Evolutionary conservation across 1,284 basidiomycete species (phyloP).

Genomic region (Heliocybe sulcata): DNA sequence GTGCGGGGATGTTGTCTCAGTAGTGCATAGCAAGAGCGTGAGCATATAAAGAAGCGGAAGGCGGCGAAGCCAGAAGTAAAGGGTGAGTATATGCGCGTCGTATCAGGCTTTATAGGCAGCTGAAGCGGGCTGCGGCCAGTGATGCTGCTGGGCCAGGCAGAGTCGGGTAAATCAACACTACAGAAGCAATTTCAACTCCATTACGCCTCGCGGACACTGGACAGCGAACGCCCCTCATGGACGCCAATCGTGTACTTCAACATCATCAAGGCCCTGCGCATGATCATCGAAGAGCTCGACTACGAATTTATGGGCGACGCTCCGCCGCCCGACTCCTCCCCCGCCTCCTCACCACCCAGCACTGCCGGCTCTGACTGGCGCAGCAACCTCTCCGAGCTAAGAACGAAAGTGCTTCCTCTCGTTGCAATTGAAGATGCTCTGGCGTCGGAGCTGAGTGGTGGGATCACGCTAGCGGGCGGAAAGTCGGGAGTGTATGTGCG

Average conservation of each 20-base stretch:
- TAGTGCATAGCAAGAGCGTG: neutral
- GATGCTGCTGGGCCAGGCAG: conserved; percentile 68
- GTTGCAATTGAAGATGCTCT: conserved; percentile 61
- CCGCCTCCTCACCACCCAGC: conserved; percentile 10
- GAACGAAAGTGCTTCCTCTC: conserved; percentile 52
- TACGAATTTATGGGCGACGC: conserved; percentile 32
- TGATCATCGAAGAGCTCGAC: conserved; percentile 69
- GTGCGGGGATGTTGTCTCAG: neutral
- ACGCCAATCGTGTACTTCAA: conserved; percentile 75
- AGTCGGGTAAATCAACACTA: conserved; percentile 74
- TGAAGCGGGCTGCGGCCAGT: conserved; percentile 9
- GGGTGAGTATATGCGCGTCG: neutral
- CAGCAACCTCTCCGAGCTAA: conserved; percentile 43
- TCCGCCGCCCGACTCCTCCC: conserved; percentile 17
- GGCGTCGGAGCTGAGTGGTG: conserved; percentile 59
- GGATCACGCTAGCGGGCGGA: conserved; percentile 49
- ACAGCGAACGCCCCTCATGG: conserved; percentile 67
- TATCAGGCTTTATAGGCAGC: neutral
- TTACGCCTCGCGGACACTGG: conserved; percentile 63
- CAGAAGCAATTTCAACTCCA: conserved; percentile 78
- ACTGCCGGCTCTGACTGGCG: conserved; percentile 20
- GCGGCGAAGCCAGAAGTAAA: conserved; percentile 1
- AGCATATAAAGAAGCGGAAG: neutral
- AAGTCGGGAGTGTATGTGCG: conserved; percentile 58
- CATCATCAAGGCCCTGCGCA: conserved; percentile 69